Evolutionary conservation across 306 rosid species (phyloP), one percentile per base, ranked within the genome.

Genomic region (Prinsepia uniflora): DNA sequence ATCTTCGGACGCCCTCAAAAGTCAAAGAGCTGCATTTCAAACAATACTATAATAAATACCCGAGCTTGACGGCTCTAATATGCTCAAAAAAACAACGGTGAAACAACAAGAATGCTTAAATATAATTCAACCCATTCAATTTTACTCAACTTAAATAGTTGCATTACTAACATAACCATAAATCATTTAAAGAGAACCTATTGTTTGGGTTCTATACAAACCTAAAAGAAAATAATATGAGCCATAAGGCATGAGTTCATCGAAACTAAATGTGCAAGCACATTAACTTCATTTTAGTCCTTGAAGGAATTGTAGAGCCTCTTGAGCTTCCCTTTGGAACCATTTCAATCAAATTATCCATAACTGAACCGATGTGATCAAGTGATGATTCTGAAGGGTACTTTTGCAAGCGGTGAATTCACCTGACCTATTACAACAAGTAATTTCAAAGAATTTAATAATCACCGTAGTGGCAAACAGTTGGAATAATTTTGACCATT

Each of bases 1-100:
- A 76, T 78, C 98, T 86, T 59, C 98, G 93, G 61, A 94, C 98
- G 22, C 96, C 93, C 76, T 86, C 97, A 71, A 90, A 81, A 42
- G 98, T 94, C 86, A 94, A 80, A 65, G 97, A 89, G 76, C 98
- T 94, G 96, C 86, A 84, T 55, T 72, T 70, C 10, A 76, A 80
- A 70, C 0, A 62, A 47, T 54, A 52, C 24, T 11, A 22, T 15
- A 17, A 63, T n/a, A 11, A 77, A 40, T 10, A 49, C 10, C 49
- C 49, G 65, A 66, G 36, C 12, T 50, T 53, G 36, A 72, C 53
- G 7, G 34, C 68, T 44, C 45, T 20, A 10, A 30, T 44, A 59
- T 20, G 50, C 58, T 69, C 22, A 70, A 13, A 6, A n/a, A 13
- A 46, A 50, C 13, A 34, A n/a, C 42, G 17, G 30, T 55, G 58